Base-by-base conservation (phyloP, 345 rosid species). In the Kandelia obovata region DNA sequence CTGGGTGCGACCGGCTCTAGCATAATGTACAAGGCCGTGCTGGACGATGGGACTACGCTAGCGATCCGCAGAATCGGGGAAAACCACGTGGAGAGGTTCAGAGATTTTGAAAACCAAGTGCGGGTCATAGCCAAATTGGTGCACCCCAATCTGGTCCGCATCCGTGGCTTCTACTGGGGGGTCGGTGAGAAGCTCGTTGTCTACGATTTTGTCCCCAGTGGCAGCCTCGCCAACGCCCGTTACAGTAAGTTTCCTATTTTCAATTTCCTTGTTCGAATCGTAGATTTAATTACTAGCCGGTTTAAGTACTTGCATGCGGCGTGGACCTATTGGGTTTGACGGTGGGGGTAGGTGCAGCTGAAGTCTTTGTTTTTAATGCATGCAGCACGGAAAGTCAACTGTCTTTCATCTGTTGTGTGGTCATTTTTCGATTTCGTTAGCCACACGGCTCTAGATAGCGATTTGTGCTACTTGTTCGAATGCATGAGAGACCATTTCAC, bases 61-160 rank as follows among this genome's bases (percentile, higher is more conserved):
- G 99, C 97, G 6, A 96, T 95, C 62, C 86, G 99, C n/a, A 83
- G 96, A 73, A 92, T 95, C 0, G 93, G 96, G 5, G 96, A 92
- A 70, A 83, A 77, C 57, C 83, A 88, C 59, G 81, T 86, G 47
- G 92, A 86, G 67, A 83, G 96, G 81, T 90, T 92, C 83, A 89
- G 81, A 76, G 90, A 92, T 69, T 95, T 90, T 65, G 96, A 89
- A 81, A 80, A 76, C 66, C 93, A 90, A 73, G 88, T 95, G 66
- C 89, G 96, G 58, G 83, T 88, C 67, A 77, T 92, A 15, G 85
- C 96, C 27, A 95, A 88, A 72, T 35, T 95, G 83, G 89, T 84
- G 7, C 99, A 95, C 76, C 92, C 96, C 8, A 92, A 92, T 73
- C 79, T 95, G 73, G 94, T 95, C 61, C 89, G 94, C 11, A 86